A percentile compares a stretch with the other conserved stretches of the same genome.
Conservation (phyloP, 1,139 yeast genomes). For the Sugiyamaella japonica region DNA sequence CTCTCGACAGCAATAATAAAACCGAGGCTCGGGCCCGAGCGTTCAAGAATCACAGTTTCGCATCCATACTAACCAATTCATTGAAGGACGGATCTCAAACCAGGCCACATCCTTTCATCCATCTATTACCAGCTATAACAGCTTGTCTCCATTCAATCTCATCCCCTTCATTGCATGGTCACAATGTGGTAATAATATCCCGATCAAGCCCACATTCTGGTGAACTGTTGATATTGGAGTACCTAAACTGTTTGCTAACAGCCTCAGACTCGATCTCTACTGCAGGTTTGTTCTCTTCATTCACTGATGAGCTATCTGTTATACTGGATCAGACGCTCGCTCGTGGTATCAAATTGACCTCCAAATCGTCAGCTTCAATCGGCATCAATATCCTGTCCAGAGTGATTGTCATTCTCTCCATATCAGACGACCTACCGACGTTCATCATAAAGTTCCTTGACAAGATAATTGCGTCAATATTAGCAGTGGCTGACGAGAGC, state of each 20-base stretch:
- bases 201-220: conserved; percentile 1
- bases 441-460: neutral
- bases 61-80: conserved; percentile 19
- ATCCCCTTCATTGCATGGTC: neutral
- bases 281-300: conserved; percentile 1
- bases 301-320: neutral
- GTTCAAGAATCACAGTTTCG: conserved; percentile 25
- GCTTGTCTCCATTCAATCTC: neutral
- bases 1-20: conserved; percentile 18
- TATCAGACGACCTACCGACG: neutral
- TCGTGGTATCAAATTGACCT: conserved; percentile 7
- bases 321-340: neutral
- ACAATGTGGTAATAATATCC: neutral
- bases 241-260: conserved; percentile 1
- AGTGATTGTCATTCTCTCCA: neutral
- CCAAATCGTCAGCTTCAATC: neutral
- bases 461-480: conserved; percentile 4
- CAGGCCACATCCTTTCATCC: conserved; percentile 1
- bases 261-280: neutral
- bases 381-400: conserved; percentile 1
- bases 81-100: conserved; percentile 17
- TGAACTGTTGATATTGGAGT: conserved; percentile 8
- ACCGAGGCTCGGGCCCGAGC: conserved; percentile 23
- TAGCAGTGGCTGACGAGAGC: neutral
- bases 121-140: neutral